Percentiles rank a stretch among this genome's conserved stretches.
Evolutionary conservation across 257 asterid genomes (phyloP).

Genomic region (Verbascum thapsus): DNA sequence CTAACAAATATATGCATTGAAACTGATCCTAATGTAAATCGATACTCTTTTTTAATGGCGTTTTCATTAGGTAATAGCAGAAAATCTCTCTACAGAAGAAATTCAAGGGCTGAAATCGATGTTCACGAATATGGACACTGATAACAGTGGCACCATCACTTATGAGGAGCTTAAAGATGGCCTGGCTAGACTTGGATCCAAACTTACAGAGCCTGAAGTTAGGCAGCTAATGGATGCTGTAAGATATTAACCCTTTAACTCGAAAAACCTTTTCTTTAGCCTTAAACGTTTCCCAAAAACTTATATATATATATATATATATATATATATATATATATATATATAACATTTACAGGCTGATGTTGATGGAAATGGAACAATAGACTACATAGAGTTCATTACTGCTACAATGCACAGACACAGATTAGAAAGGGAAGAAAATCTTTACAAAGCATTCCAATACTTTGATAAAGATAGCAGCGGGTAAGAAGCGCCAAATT

Average conservation of each 20-base stretch:
- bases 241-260: constrained; percentile 28
- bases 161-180: constrained; percentile 85
- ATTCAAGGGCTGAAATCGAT: constrained; percentile 86
- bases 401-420: constrained; percentile 94
- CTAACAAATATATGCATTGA: background rate
- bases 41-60: background rate
- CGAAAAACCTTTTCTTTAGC: background rate
- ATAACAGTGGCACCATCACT: constrained; percentile 79
- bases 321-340: no score
- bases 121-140: constrained; percentile 86
- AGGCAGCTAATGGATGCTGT: constrained; percentile 94
- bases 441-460: constrained; percentile 75
- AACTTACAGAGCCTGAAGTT: constrained; percentile 83
- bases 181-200: constrained; percentile 82
- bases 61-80: constrained; percentile 69
- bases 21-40: background rate
- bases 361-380: constrained; percentile 90
- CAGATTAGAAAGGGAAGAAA: constrained; percentile 82
- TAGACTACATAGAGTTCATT: constrained; percentile 82
- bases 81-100: constrained; percentile 78
- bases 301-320: no score
- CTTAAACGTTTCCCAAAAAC: background rate
- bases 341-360: constrained; percentile 60
- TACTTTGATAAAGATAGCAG: constrained; percentile 82
- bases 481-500: constrained; percentile 58